Percentiles rank a stretch among this genome's conserved stretches.
Conservation (phyloP, 768 basidiomycete species). For the Hericium coralloides region DNA sequence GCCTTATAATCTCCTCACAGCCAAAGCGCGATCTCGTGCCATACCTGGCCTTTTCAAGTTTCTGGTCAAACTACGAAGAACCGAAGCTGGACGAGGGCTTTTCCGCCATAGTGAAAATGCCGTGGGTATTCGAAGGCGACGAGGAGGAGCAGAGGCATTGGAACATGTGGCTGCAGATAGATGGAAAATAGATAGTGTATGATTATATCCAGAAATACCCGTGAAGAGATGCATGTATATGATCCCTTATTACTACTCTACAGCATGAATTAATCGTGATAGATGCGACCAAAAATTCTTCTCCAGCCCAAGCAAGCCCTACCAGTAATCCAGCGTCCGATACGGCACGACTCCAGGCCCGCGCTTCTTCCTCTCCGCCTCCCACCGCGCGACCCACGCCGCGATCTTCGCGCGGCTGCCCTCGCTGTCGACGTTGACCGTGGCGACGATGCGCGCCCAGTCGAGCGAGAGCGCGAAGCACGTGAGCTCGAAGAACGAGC, state of each 20-base stretch:
- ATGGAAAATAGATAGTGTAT: conserved; percentile 41
- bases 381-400: conserved; percentile 87
- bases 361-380: conserved; percentile 62
- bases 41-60: conserved; percentile 48
- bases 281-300: background rate
- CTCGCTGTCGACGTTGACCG: conserved; percentile 80
- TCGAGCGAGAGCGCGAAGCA: conserved; percentile 88
- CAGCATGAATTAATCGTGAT: background rate
- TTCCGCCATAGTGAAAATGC: conserved; percentile 62
- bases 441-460: conserved; percentile 88
- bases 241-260: no score
- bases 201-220: no score
- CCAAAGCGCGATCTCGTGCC: conserved; percentile 46
- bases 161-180: conserved; percentile 82
- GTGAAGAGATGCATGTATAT: no score
- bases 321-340: conserved; percentile 42
- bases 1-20: conserved; percentile 20
- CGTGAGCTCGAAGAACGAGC: conserved; percentile 90
- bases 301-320: background rate
- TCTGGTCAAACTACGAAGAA: conserved; percentile 54
- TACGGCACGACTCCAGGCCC: conserved; percentile 26
- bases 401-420: conserved; percentile 75
- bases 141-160: conserved; percentile 64
- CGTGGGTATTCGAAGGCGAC: conserved; percentile 73
- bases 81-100: conserved; percentile 68